phyloP scores from a whole-genome alignment of 257 asterid species.

The Verbascum thapsus region DNA sequence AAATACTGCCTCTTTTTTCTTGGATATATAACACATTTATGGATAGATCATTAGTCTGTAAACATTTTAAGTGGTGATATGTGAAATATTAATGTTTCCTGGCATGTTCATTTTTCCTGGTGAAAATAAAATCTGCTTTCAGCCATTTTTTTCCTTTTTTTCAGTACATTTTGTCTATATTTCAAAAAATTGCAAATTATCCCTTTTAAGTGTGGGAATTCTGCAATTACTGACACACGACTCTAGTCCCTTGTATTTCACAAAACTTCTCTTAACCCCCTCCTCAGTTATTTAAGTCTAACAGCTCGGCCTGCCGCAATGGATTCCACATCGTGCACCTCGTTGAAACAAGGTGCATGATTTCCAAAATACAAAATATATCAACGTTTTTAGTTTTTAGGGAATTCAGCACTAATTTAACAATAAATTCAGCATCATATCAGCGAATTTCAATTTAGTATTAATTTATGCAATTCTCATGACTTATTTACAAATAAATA shows the following conservation, averaged over 20 bases:
- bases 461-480: too few species aligned
- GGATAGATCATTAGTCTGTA: too few species aligned
- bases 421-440: too few species aligned
- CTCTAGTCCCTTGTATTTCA: conserved; percentile 1
- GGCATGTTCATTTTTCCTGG: not conserved
- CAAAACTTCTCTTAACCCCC: conserved; percentile 1
- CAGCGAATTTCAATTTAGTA: too few species aligned
- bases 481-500: too few species aligned
- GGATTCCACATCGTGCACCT: too few species aligned
- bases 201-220: not conserved
- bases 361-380: too few species aligned
- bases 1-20: not conserved
- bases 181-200: conserved; percentile 6
- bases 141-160: conserved; percentile 15
- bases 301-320: too few species aligned
- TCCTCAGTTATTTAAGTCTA: not conserved
- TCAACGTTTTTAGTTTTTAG: too few species aligned
- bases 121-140: conserved; percentile 16
- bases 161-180: not conserved
- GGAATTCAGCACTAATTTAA: too few species aligned
- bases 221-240: conserved; percentile 7
- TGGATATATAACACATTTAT: too few species aligned
- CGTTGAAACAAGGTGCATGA: too few species aligned
- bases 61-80: conserved; percentile 12
- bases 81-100: not conserved